Conservation (phyloP, 192 early-diverging fungal species). For the Backusella psychrophila region DNA sequence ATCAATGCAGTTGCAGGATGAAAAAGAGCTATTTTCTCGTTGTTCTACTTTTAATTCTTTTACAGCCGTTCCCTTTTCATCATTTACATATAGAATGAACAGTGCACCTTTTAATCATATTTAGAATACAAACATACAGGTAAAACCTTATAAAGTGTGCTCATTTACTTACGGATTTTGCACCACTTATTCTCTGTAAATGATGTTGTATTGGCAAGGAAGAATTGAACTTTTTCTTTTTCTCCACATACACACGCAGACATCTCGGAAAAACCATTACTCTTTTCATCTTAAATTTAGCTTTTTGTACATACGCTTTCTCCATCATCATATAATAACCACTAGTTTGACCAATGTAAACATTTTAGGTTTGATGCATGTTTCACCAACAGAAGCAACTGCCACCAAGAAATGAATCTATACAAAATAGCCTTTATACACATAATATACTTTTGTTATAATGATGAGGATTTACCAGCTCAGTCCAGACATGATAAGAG, state of each 20-base stretch:
- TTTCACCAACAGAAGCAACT: background rate
- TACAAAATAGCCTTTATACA: background rate
- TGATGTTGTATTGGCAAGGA: too few relatives aligned
- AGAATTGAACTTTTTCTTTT: background rate
- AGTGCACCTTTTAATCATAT: too few relatives aligned
- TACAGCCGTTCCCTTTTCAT: too few relatives aligned
- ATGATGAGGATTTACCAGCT: background rate
- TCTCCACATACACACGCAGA: background rate
- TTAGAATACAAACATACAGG: too few relatives aligned
- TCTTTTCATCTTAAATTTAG: background rate
- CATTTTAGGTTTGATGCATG: constrained; percentile 3
- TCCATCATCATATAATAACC: background rate
- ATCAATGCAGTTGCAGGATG: background rate
- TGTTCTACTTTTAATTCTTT: background rate
- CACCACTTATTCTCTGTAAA: too few relatives aligned
- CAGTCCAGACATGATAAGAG: background rate
- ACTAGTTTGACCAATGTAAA: background rate
- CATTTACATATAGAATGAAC: too few relatives aligned
- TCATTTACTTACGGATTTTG: too few relatives aligned
- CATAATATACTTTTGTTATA: background rate
- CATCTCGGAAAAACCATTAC: background rate
- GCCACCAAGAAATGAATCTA: background rate
- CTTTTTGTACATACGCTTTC: background rate
- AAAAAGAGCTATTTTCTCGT: background rate
- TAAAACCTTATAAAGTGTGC: too few relatives aligned